Conservation (phyloP, 1,284 basidiomycete species). For the Ustilago sp. region DNA sequence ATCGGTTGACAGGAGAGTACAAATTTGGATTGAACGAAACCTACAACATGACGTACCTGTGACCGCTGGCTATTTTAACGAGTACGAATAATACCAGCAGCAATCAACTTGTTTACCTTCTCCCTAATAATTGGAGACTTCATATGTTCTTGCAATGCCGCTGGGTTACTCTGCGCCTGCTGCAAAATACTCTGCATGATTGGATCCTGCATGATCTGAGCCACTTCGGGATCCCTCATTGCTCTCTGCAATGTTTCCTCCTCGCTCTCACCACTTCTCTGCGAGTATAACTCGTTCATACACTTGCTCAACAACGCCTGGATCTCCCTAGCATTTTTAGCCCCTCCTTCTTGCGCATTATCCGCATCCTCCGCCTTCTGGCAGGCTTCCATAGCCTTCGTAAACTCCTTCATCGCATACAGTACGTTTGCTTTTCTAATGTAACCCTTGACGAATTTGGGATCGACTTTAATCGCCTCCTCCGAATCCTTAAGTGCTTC, state of each 20-base stretch:
- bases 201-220: slow-evolving; percentile 75
- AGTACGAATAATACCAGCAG: slow-evolving; percentile 84
- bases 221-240: slow-evolving; percentile 96
- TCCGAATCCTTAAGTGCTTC: slow-evolving; percentile 97
- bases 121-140: slow-evolving; percentile 82
- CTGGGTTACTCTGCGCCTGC: slow-evolving; percentile 91
- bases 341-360: slow-evolving; percentile 44
- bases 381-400: slow-evolving; percentile 74
- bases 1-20: neutral
- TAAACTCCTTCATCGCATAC: slow-evolving; percentile 90
- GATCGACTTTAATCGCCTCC: slow-evolving; percentile 91
- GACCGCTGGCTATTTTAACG: slow-evolving; percentile 29
- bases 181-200: slow-evolving; percentile 80
- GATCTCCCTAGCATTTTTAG: slow-evolving; percentile 60
- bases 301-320: slow-evolving; percentile 57
- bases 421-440: slow-evolving; percentile 92
- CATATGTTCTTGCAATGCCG: slow-evolving; percentile 94
- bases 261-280: slow-evolving; percentile 88
- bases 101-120: slow-evolving; percentile 92
- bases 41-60: neutral
- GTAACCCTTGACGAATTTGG: slow-evolving; percentile 82
- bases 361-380: slow-evolving; percentile 60
- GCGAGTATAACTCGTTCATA: slow-evolving; percentile 81
- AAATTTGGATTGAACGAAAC: neutral
- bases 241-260: slow-evolving; percentile 92